Evolutionary conservation across 441 rosid genomes (phyloP), one percentile per base, ranked within the genome.

Genomic region (Jatropha podagrica): DNA sequence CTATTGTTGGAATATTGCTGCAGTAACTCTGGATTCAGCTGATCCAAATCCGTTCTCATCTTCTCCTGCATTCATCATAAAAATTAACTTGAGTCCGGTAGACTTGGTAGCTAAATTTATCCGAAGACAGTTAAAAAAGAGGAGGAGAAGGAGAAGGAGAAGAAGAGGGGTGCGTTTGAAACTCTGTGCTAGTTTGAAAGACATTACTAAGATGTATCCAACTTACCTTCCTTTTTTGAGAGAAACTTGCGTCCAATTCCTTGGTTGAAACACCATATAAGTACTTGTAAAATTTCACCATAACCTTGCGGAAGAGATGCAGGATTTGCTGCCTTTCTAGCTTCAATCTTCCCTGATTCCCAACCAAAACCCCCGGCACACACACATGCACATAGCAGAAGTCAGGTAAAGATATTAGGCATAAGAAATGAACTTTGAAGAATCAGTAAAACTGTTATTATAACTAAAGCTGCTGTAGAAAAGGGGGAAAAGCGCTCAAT

Each of bases 211-310:
- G 41, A 23, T 68, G 13, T 32, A 14, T 32, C 44, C 41, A 32
- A 10, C 26, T 69, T 69, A 69, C 72, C 60, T 69, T 32, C 46
- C 41, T 69, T 17, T 52, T 62, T 5, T 52, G 72, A 18, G 62
- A 59, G 13, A 69, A 69, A 2, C 72, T 37, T 27, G 42, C 17
- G 8, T 18, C 68, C 27, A 38, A 38, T 41, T 64, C 20, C 51
- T 69, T 52, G 14, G 61, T 54, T 38, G 18, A 3, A 32, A 69
- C 48, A 17, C 38, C 62, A 52, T 69, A 27, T 26, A 51, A 52
- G 32, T 52, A 52, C 32, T 54, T 69, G 73, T 32, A 52, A 69
- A 69, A 52, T 51, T 54, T 54, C n/a, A 54, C 32, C 73, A 54
- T 17, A 32, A 69, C 20, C 59, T 54, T 27, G 2, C 20, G 62